Evolutionary conservation across 768 basidiomycete species (phyloP).

Genomic region (Leucosporidium scottii): DNA sequence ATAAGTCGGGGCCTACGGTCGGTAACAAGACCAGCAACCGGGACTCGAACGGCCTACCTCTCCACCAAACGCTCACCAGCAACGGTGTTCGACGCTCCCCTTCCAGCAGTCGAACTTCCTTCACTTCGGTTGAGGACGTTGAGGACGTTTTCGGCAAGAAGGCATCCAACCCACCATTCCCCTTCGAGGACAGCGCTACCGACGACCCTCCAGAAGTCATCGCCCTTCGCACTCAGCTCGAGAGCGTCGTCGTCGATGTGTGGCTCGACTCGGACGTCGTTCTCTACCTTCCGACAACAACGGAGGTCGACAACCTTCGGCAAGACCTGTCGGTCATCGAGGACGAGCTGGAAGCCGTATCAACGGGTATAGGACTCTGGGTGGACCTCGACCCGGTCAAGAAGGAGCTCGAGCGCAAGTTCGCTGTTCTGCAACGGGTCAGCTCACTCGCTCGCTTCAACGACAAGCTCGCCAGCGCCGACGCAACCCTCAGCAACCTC

Average conservation of each 20-base stretch:
- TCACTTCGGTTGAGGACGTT: not conserved
- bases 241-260: not conserved
- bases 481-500: constrained; percentile 71
- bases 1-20: no score
- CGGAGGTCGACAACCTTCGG: constrained; percentile 50
- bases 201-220: not conserved
- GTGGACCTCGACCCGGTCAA: constrained; percentile 59
- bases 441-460: constrained; percentile 54
- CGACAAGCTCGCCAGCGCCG: constrained; percentile 53
- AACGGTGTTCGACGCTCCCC: no score
- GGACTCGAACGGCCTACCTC: no score
- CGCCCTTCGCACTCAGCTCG: not conserved
- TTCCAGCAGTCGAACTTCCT: not conserved
- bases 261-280: constrained; percentile 8
- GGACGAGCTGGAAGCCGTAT: constrained; percentile 48
- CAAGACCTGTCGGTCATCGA: constrained; percentile 49
- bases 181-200: not conserved
- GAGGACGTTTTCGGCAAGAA: constrained; percentile 2
- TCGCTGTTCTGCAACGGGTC: constrained; percentile 51
- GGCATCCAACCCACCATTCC: not conserved
- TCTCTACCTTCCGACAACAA: constrained; percentile 49
- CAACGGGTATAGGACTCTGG: constrained; percentile 33
- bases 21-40: no score
- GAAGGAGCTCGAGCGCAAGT: constrained; percentile 54
- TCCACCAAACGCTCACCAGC: no score